Base-by-base conservation (phyloP, 805 yeast species). In the Middelhovenomyces tepae region DNA sequence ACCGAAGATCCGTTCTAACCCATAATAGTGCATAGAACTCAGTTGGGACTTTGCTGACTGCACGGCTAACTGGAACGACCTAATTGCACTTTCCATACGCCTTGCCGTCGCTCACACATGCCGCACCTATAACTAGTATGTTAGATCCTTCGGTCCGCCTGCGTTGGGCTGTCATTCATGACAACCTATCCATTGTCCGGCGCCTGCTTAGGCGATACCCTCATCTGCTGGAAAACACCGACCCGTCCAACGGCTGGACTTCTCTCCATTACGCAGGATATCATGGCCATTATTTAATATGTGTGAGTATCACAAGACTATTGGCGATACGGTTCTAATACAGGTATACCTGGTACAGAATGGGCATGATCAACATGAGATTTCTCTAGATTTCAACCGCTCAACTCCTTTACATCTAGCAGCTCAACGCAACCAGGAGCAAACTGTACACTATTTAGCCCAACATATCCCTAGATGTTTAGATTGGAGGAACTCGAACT, bases 231-330 rank as follows among this genome's bases (percentile, higher is more conserved):
- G 76, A 75, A 39, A 79, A 82, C 49, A 62, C 75, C 16, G 81
- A 85, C 49, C 71, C 85, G 4, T 19, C 50, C 15, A 74, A 77
- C 48, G 95, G 95, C 2, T 84, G 94, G 94, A 67, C 81, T 10
- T 76, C 80, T 23, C 60, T 84, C 29, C 95, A 84, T 53, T 82
- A 83, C 54, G 86, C 94, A 0, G 75, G 89, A 3, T 78, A 52
- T 46, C 59, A 78, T 47, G 91, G 93, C 27, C 68, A 78, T 40
- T 78, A 76, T 46, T 67, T 78, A 35, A 66, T 82, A 9, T 78
- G 86, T 53, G 78, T 59, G 9, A 48, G 38, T 43, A n/a, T n/a
- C n/a, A n/a, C n/a, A n/a, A n/a, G n/a, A n/a, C n/a, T n/a, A n/a
- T n/a, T n/a, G n/a, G n/a, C n/a, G n/a, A n/a, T n/a, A n/a, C n/a